phyloP scores from a whole-genome alignment of 1,284 basidiomycete species.

The Naganishia sp. region DNA sequence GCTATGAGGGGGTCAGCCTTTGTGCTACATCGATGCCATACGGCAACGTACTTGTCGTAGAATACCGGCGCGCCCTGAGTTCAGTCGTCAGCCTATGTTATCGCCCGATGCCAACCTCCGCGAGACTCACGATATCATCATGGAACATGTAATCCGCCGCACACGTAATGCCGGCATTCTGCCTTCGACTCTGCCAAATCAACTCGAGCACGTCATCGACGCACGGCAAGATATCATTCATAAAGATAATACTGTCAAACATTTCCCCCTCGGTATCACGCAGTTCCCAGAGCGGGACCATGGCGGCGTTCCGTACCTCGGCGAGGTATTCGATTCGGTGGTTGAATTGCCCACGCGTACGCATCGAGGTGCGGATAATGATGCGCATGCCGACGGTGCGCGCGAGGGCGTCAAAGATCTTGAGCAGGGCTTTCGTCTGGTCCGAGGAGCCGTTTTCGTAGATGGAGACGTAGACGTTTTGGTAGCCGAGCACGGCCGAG shows the following conservation, averaged over 20 bases:
- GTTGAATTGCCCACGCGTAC: slow-evolving; percentile 91
- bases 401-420: slow-evolving; percentile 87
- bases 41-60: slow-evolving; percentile 70
- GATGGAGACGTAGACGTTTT: slow-evolving; percentile 94
- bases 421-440: slow-evolving; percentile 90
- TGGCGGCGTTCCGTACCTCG: slow-evolving; percentile 91
- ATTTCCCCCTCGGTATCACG: slow-evolving; percentile 84
- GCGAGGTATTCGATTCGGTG: slow-evolving; percentile 98
- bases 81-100: not conserved
- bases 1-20: slow-evolving; percentile 34
- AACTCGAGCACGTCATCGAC: slow-evolving; percentile 93
- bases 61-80: slow-evolving; percentile 76
- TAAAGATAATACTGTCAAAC: slow-evolving; percentile 93
- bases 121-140: slow-evolving; percentile 70
- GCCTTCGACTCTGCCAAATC: slow-evolving; percentile 84
- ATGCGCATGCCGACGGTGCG: slow-evolving; percentile 83
- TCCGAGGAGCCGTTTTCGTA: slow-evolving; percentile 97
- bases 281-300: slow-evolving; percentile 87
- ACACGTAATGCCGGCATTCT: slow-evolving; percentile 95
- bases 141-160: slow-evolving; percentile 98
- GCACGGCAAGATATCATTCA: slow-evolving; percentile 96
- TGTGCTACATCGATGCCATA: not conserved
- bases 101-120: slow-evolving; percentile 1
- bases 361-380: slow-evolving; percentile 83
- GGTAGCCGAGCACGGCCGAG: slow-evolving; percentile 83